Conservation (phyloP, 1,139 yeast genomes). For the Magnusiomyces paraingens region DNA sequence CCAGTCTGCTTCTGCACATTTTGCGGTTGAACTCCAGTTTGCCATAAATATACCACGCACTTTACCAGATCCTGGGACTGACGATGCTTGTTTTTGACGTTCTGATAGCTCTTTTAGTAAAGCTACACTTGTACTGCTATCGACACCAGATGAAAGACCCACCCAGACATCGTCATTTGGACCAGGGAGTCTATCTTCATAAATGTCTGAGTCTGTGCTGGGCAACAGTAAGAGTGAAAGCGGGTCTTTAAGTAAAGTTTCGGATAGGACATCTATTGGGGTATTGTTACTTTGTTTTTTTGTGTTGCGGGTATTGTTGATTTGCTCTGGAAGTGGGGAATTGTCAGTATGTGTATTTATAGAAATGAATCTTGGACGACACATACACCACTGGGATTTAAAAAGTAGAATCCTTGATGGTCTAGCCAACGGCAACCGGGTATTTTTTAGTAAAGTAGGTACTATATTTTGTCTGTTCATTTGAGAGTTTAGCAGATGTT, state of each 20-base stretch:
- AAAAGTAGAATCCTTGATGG: too few species aligned
- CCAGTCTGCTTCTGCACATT: constrained; percentile 87
- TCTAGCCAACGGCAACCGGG: too few species aligned
- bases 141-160: constrained; percentile 97
- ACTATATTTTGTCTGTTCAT: too few species aligned
- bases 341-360: not conserved
- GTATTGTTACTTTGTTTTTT: too few species aligned
- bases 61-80: constrained; percentile 43
- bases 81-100: not conserved
- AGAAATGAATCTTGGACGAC: too few species aligned
- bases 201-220: not conserved
- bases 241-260: too few species aligned
- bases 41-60: constrained; percentile 76
- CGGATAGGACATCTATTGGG: not conserved
- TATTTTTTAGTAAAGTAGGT: too few species aligned
- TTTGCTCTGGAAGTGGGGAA: not conserved
- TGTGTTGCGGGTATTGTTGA: not conserved
- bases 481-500: too few species aligned
- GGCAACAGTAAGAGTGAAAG: not conserved
- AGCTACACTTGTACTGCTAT: constrained; percentile 85
- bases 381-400: too few species aligned
- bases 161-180: constrained; percentile 56
- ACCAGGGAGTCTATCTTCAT: constrained; percentile 4
- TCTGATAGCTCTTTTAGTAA: constrained; percentile 36
- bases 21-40: constrained; percentile 70